These are phyloP conservation scores for Pterulicium gracile DNA, from an alignment of 1,284 basidiomycete species.

Conservation along the genomic window DNA sequence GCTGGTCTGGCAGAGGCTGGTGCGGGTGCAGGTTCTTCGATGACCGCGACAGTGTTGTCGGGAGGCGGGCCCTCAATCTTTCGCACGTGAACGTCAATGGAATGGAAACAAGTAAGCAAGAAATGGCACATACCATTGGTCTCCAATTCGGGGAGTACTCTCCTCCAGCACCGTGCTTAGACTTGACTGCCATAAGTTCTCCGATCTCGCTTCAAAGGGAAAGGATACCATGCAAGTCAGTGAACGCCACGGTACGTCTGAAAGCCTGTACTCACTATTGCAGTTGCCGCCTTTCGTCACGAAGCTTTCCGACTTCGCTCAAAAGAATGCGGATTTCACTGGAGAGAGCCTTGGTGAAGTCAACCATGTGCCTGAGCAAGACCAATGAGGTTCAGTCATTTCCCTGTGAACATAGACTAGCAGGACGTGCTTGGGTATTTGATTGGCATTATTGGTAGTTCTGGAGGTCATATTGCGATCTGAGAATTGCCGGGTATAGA, in stretches of 20 bases:
- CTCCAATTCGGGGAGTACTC: slow-evolving; percentile 60
- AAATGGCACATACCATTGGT: slow-evolving; percentile 30
- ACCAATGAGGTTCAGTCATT: not conserved
- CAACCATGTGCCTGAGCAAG: slow-evolving; percentile 47
- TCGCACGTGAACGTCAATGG: too few relatives aligned
- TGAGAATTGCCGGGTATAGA: not conserved
- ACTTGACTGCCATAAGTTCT: slow-evolving; percentile 64
- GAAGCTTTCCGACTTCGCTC: slow-evolving; percentile 62
- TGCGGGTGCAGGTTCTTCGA: slow-evolving; percentile 19
- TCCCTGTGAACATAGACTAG: not conserved
- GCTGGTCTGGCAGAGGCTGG: slow-evolving; percentile 45
- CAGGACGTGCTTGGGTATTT: not conserved
- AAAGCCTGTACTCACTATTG: slow-evolving; percentile 43
- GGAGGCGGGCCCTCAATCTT: slow-evolving; percentile 9
- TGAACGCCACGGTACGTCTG: not conserved
- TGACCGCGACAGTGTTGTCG: slow-evolving; percentile 24
- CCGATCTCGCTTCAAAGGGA: slow-evolving; percentile 48
- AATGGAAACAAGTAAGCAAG: slow-evolving; percentile 2
- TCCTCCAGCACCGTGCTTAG: slow-evolving; percentile 61
- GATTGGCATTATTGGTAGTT: slow-evolving; percentile 2
- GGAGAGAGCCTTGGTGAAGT: slow-evolving; percentile 59
- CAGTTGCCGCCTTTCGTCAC: slow-evolving; percentile 58
- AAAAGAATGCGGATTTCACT: slow-evolving; percentile 47
- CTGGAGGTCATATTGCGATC: not conserved
- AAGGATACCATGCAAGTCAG: not conserved